A percentile compares a stretch with the other conserved stretches of the same genome.
These are phyloP conservation scores for Nitzschia putrida DNA, from an alignment of 108 stramenopile species.

Conservation along the genomic window DNA sequence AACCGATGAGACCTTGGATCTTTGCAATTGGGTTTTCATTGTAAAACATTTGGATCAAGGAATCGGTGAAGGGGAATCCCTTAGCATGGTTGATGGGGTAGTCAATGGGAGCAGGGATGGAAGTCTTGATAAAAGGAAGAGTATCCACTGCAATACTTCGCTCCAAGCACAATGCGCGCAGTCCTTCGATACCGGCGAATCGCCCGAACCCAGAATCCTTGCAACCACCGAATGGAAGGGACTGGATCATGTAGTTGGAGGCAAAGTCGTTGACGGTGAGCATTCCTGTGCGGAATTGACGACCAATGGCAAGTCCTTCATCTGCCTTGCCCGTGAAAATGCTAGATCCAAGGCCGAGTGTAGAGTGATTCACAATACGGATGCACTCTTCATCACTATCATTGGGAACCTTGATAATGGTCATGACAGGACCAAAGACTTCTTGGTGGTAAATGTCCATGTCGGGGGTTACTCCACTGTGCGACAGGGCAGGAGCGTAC, in stretches of 20 bases:
- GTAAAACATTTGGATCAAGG: slow-evolving; percentile 81
- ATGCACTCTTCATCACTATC: slow-evolving; percentile 86
- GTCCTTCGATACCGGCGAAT: slow-evolving; percentile 98
- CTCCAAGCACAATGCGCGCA: slow-evolving; percentile 93
- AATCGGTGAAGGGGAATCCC: slow-evolving; percentile 74
- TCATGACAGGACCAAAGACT: slow-evolving; percentile 99
- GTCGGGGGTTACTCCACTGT: slow-evolving; percentile 79
- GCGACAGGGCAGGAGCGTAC: not conserved
- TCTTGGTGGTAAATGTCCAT: slow-evolving; percentile 96
- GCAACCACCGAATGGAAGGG: slow-evolving; percentile 97
- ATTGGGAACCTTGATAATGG: slow-evolving; percentile 85
- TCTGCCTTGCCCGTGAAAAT: slow-evolving; percentile 79
- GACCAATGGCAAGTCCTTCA: slow-evolving; percentile 82
- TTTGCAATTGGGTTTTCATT: slow-evolving; percentile 68
- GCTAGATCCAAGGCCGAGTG: slow-evolving; percentile 91
- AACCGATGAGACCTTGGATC: slow-evolving; percentile 64
- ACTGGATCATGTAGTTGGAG: slow-evolving; percentile 95
- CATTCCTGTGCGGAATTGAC: slow-evolving; percentile 93
- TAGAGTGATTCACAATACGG: slow-evolving; percentile 81
- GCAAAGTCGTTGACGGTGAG: slow-evolving; percentile 95
- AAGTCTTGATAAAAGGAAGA: slow-evolving; percentile 77
- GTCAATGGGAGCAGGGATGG: slow-evolving; percentile 85
- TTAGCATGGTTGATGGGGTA: slow-evolving; percentile 81
- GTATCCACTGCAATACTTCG: slow-evolving; percentile 88
- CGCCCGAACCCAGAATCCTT: slow-evolving; percentile 96